Percentiles rank a stretch among this genome's conserved stretches.
Conservation (phyloP, 768 basidiomycete species). For the Albatrellus ellisii region DNA sequence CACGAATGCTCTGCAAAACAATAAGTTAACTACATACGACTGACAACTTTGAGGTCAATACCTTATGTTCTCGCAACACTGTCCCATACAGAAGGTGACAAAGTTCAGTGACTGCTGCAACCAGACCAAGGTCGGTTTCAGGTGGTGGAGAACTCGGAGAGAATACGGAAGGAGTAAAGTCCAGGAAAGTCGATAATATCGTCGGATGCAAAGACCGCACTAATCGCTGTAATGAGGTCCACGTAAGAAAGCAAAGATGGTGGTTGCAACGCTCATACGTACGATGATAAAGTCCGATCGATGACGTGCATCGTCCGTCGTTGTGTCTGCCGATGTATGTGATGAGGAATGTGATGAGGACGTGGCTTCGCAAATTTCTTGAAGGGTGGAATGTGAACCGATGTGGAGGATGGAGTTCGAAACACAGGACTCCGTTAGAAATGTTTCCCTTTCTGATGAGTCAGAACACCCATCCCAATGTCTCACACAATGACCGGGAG, state of each 20-base stretch:
- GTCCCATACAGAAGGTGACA: conserved; percentile 45
- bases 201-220: conserved; percentile 66
- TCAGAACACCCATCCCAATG: conserved; percentile 26
- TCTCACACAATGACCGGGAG: not conserved
- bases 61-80: conserved; percentile 32
- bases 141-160: conserved; percentile 45
- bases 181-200: conserved; percentile 74
- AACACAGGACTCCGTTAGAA: not conserved
- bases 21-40: too few relatives aligned
- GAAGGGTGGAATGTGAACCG: conserved; percentile 13
- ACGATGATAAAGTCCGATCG: conserved; percentile 1
- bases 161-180: conserved; percentile 76
- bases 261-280: not conserved
- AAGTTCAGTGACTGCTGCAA: conserved; percentile 46
- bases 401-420: conserved; percentile 5
- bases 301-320: conserved; percentile 10
- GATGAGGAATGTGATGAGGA: not conserved
- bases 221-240: conserved; percentile 45
- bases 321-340: conserved; percentile 7
- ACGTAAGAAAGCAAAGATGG: not conserved
- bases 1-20: conserved; percentile 12
- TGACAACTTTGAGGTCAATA: too few relatives aligned
- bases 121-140: conserved; percentile 46
- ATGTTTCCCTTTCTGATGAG: conserved; percentile 17
- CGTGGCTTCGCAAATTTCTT: conserved; percentile 13